A percentile compares a stretch with the other conserved stretches of the same genome.
Conservation (phyloP, 2,329 filamentous ascomycete genomes). For the Colletotrichum sp. region DNA sequence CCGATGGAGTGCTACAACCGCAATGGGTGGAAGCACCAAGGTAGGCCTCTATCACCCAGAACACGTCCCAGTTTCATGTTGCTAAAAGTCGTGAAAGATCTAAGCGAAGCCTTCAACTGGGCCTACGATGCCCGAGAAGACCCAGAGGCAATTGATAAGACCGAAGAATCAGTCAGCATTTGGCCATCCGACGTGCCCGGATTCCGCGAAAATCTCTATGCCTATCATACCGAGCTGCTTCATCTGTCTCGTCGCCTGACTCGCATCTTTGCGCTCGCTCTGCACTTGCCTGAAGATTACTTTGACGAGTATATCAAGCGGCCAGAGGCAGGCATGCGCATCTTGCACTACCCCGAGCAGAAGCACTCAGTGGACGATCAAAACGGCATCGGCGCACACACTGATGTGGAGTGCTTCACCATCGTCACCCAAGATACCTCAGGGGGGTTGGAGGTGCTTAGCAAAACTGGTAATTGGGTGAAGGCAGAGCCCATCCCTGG, state of each 20-base stretch:
- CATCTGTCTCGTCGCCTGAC: conserved; percentile 40
- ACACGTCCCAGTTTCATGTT: background rate
- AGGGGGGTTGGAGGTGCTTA: conserved; percentile 51
- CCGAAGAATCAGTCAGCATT: conserved; percentile 28
- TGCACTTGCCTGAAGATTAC: conserved; percentile 42
- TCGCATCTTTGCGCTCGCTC: conserved; percentile 43
- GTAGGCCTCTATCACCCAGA: conserved; percentile 14
- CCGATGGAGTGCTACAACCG: conserved; percentile 43
- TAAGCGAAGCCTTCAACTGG: conserved; percentile 39
- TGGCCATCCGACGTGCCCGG: conserved; percentile 34
- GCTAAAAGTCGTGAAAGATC: conserved; percentile 25
- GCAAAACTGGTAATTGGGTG: conserved; percentile 48
- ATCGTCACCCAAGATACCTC: conserved; percentile 48
- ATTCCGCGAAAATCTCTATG: conserved; percentile 39
- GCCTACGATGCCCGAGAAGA: conserved; percentile 34
- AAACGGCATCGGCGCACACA: conserved; percentile 48
- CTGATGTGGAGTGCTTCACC: conserved; percentile 54
- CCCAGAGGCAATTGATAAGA: conserved; percentile 29
- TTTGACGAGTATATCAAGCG: conserved; percentile 39
- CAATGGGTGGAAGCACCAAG: conserved; percentile 41
- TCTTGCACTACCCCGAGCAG: conserved; percentile 47
- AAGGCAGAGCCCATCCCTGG: conserved; percentile 45
- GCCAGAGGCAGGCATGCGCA: conserved; percentile 36
- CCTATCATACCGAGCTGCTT: conserved; percentile 39
- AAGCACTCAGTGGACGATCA: conserved; percentile 21